These are phyloP conservation scores for Sporothrix mexicana DNA, from an alignment of 2,329 filamentous ascomycete genomes.

Conservation along the genomic window DNA sequence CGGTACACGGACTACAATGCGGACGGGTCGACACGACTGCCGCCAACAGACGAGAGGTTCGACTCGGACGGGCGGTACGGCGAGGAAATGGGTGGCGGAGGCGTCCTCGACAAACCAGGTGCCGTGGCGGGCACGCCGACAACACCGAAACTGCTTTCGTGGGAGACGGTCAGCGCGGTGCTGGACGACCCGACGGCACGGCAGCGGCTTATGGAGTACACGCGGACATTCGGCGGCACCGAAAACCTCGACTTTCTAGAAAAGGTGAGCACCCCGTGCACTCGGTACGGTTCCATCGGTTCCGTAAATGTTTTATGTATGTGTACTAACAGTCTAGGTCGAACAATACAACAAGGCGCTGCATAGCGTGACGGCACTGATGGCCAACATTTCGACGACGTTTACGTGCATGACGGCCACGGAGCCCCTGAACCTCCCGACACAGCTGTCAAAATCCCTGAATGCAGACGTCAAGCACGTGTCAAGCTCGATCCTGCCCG, in stretches of 20 bases:
- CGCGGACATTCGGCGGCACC: constrained; percentile 52
- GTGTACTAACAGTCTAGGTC: constrained; percentile 45
- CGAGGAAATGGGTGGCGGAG: neutral
- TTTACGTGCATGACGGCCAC: constrained; percentile 49
- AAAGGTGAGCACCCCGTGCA: constrained; percentile 41
- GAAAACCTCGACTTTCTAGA: constrained; percentile 59
- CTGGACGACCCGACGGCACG: constrained; percentile 56
- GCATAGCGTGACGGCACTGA: constrained; percentile 47
- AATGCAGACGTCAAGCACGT: constrained; percentile 55
- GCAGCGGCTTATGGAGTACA: constrained; percentile 56
- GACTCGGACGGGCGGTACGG: constrained; percentile 31
- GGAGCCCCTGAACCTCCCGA: constrained; percentile 51
- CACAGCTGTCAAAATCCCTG: constrained; percentile 49
- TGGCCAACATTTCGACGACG: constrained; percentile 47
- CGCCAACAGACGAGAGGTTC: constrained; percentile 38
- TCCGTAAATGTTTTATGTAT: neutral
- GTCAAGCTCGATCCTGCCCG: constrained; percentile 52
- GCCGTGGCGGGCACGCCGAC: constrained; percentile 35
- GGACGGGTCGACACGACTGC: constrained; percentile 46
- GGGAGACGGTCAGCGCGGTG: constrained; percentile 57
- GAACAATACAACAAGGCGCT: constrained; percentile 53
- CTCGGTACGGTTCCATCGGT: too few relatives aligned
- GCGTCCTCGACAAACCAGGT: neutral
- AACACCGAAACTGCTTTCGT: constrained; percentile 56
- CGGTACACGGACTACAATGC: constrained; percentile 55